Percentiles rank a stretch among this genome's conserved stretches.
Conservation (phyloP, 768 basidiomycete genomes). For the Mycena filopes region DNA sequence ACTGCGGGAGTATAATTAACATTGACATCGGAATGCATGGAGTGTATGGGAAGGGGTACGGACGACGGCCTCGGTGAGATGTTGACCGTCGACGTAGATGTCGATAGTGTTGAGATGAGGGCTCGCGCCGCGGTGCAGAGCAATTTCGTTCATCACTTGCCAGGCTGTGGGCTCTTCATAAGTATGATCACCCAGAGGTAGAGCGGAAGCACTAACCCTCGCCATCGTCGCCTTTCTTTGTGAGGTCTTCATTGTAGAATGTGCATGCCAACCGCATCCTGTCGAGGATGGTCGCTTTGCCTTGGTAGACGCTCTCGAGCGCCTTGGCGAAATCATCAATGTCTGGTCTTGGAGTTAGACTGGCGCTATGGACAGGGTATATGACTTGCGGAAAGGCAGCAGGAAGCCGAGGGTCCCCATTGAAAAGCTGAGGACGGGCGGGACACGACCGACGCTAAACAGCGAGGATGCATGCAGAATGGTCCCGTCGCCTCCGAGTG, state of each 20-base stretch:
- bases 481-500: slow-evolving; percentile 94
- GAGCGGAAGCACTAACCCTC: slow-evolving; percentile 58
- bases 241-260: slow-evolving; percentile 71
- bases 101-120: slow-evolving; percentile 95
- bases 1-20: slow-evolving; percentile 55
- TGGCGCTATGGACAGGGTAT: background rate
- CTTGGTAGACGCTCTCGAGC: slow-evolving; percentile 80
- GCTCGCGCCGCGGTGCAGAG: slow-evolving; percentile 90
- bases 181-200: slow-evolving; percentile 6
- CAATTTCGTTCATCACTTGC: slow-evolving; percentile 98
- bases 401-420: slow-evolving; percentile 96
- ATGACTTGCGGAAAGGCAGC: slow-evolving; percentile 87
- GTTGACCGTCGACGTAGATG: slow-evolving; percentile 93
- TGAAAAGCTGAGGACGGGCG: slow-evolving; percentile 90
- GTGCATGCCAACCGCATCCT: slow-evolving; percentile 91
- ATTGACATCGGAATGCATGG: slow-evolving; percentile 15
- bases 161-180: slow-evolving; percentile 63
- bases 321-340: slow-evolving; percentile 89
- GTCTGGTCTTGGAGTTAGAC: slow-evolving; percentile 57
- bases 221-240: slow-evolving; percentile 64
- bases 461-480: slow-evolving; percentile 93
- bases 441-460: slow-evolving; percentile 91
- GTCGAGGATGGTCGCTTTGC: slow-evolving; percentile 84
- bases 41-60: slow-evolving; percentile 44
- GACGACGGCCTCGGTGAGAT: slow-evolving; percentile 95